These are phyloP conservation scores for Alternaria sp. DNA, from an alignment of 2,329 filamentous ascomycete species.

Conservation along the genomic window DNA sequence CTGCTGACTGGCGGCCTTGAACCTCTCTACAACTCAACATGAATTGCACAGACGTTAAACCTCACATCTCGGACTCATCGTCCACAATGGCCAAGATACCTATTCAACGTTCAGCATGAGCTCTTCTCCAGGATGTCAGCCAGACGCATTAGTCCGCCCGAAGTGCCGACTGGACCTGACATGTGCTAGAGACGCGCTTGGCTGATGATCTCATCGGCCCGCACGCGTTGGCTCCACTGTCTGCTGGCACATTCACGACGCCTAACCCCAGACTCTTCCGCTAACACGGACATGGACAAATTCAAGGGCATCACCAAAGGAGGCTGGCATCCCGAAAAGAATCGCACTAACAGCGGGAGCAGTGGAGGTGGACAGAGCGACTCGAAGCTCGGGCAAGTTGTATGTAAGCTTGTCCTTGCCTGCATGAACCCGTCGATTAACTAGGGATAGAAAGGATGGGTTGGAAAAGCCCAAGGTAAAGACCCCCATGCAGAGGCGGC, in stretches of 20 bases:
- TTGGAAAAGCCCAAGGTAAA: slow-evolving; percentile 61
- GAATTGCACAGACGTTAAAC: not conserved
- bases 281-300: slow-evolving; percentile 40
- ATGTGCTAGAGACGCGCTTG: slow-evolving; percentile 19
- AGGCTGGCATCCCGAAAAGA: slow-evolving; percentile 57
- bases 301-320: slow-evolving; percentile 55
- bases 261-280: slow-evolving; percentile 13
- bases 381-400: slow-evolving; percentile 62
- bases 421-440: slow-evolving; percentile 14
- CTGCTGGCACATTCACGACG: slow-evolving; percentile 20
- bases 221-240: slow-evolving; percentile 14
- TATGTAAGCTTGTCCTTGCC: slow-evolving; percentile 55
- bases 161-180: slow-evolving; percentile 5
- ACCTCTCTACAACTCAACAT: not conserved
- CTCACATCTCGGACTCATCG: not conserved
- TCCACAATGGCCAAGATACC: not conserved
- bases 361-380: slow-evolving; percentile 48
- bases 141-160: not conserved
- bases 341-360: slow-evolving; percentile 13
- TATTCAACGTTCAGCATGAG: not conserved
- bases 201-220: slow-evolving; percentile 35
- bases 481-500: slow-evolving; percentile 49
- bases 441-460: slow-evolving; percentile 62
- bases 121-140: not conserved
- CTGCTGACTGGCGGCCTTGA: slow-evolving; percentile 1